These are phyloP conservation scores for Globisporangium spinosum DNA, from an alignment of 352 stramenopile species.

Conservation along the genomic window DNA sequence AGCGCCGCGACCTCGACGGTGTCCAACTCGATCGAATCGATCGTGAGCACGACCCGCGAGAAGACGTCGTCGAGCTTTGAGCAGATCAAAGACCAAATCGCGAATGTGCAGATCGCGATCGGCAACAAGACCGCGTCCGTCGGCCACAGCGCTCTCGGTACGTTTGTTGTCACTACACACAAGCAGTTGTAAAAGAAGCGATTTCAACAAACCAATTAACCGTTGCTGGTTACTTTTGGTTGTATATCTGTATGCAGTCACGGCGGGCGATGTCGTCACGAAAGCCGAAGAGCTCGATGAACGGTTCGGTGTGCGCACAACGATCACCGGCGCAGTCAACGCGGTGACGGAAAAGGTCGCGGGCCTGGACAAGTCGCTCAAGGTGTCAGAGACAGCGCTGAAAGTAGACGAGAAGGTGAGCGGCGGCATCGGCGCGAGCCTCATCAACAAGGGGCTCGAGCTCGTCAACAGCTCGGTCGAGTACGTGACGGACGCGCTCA, in stretches of 20 bases:
- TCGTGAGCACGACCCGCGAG: conserved; percentile 53
- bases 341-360: conserved; percentile 51
- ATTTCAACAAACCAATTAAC: neutral
- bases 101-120: conserved; percentile 38
- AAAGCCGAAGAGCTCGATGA: conserved; percentile 63
- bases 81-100: conserved; percentile 52
- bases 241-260: conserved; percentile 20
- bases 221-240: neutral
- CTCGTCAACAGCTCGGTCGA: conserved; percentile 69
- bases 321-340: conserved; percentile 44
- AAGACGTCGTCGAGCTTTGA: conserved; percentile 59
- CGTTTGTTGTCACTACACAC: neutral
- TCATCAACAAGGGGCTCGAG: conserved; percentile 41
- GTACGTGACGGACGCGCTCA: conserved; percentile 58
- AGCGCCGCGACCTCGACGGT: conserved; percentile 36
- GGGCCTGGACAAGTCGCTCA: conserved; percentile 51
- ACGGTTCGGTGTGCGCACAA: conserved; percentile 47
- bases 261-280: conserved; percentile 44
- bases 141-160: conserved; percentile 13
- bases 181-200: too few relatives aligned
- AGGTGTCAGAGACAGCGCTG: conserved; percentile 59
- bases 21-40: conserved; percentile 64
- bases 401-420: conserved; percentile 74
- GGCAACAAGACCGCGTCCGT: conserved; percentile 22
- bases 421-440: conserved; percentile 56